A percentile compares a stretch with the other conserved stretches of the same genome.
Evolutionary conservation across 78 protist genomes (phyloP).

Genomic region (Bodo saltans): DNA sequence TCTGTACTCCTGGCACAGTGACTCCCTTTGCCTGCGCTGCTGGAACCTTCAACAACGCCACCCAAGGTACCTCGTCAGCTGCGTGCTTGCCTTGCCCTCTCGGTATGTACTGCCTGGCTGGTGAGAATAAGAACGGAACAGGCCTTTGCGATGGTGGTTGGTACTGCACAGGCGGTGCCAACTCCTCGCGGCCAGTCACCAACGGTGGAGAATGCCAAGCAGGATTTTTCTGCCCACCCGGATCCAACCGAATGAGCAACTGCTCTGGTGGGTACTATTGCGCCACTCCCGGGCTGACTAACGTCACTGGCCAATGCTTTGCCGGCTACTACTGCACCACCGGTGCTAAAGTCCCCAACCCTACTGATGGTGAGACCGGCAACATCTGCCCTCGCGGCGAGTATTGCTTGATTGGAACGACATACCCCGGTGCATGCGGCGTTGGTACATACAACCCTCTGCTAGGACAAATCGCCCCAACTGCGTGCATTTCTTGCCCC

Average conservation of each 20-base stretch:
- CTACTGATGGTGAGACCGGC: constrained; percentile 15
- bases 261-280: constrained; percentile 26
- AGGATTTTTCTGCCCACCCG: constrained; percentile 5
- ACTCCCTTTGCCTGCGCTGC: constrained; percentile 15
- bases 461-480: background rate
- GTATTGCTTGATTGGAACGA: constrained; percentile 21
- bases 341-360: constrained; percentile 3
- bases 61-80: background rate
- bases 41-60: constrained; percentile 22
- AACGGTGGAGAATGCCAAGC: constrained; percentile 6
- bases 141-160: constrained; percentile 40
- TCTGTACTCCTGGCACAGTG: constrained; percentile 19
- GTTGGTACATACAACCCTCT: constrained; percentile 19
- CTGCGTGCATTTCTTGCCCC: constrained; percentile 33
- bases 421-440: constrained; percentile 13
- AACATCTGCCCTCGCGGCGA: constrained; percentile 43
- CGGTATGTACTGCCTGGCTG: background rate
- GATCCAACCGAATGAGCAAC: constrained; percentile 10
- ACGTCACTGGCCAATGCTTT: constrained; percentile 25
- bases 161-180: constrained; percentile 37
- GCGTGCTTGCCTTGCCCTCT: background rate
- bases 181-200: background rate
- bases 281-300: background rate
- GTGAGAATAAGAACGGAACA: background rate
- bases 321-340: constrained; percentile 50